Evolutionary conservation across 2,329 filamentous ascomycete genomes (phyloP).

Genomic region (Neurospora crassa): DNA sequence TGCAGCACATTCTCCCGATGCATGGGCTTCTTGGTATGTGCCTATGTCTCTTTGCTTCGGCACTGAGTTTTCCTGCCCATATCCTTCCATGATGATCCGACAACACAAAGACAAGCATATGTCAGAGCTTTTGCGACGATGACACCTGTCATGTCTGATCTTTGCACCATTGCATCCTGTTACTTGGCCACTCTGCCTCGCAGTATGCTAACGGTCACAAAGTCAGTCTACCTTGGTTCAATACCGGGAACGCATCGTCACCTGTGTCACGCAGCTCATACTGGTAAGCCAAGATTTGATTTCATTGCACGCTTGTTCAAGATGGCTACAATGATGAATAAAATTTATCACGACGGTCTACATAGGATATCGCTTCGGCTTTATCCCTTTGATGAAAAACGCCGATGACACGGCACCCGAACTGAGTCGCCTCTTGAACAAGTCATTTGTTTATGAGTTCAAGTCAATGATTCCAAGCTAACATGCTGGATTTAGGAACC

Average conservation of each 20-base stretch:
- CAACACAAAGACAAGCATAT: slow-evolving; percentile 94
- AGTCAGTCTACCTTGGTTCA: not conserved
- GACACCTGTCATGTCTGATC: slow-evolving; percentile 39
- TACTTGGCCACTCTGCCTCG: not conserved
- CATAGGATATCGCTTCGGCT: slow-evolving; percentile 50
- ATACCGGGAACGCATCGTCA: not conserved
- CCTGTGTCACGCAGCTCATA: slow-evolving; percentile 23
- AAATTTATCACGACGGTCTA: slow-evolving; percentile 77
- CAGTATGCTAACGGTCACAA: slow-evolving; percentile 13
- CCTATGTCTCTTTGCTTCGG: slow-evolving; percentile 13
- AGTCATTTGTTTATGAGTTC: not conserved
- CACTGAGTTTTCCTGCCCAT: slow-evolving; percentile 15
- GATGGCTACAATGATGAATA: slow-evolving; percentile 56
- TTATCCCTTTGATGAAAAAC: slow-evolving; percentile 53
- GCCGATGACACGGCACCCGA: slow-evolving; percentile 18
- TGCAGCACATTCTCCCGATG: not conserved
- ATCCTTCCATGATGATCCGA: slow-evolving; percentile 65
- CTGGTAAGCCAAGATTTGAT: slow-evolving; percentile 22
- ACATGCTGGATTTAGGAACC: not conserved
- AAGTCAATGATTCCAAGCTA: not conserved
- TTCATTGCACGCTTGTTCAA: slow-evolving; percentile 3
- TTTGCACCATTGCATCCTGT: slow-evolving; percentile 14
- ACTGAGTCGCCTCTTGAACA: not conserved
- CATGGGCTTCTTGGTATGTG: slow-evolving; percentile 10
- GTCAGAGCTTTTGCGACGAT: slow-evolving; percentile 63